These are phyloP conservation scores for Hypoxylon fragiforme DNA, from an alignment of 495 filamentous ascomycete species.

Conservation along the genomic window DNA sequence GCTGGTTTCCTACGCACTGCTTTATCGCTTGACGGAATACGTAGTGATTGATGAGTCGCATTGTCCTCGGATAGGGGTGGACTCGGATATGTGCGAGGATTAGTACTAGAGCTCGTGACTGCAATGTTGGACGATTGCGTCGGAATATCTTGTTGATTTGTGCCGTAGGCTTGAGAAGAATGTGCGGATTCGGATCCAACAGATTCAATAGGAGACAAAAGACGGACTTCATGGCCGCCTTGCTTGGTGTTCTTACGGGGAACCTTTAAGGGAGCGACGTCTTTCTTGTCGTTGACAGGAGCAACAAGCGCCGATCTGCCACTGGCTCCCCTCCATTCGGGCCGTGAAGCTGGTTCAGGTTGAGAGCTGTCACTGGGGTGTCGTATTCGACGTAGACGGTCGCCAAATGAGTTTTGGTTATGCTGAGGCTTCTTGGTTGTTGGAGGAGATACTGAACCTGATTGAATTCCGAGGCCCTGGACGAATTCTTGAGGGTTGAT, in stretches of 20 bases:
- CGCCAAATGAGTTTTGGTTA: slow-evolving; percentile 42
- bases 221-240: slow-evolving; percentile 21
- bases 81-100: slow-evolving; percentile 39
- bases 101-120: slow-evolving; percentile 8
- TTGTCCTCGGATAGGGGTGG: slow-evolving; percentile 40
- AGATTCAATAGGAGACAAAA: slow-evolving; percentile 29
- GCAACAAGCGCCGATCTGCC: slow-evolving; percentile 53
- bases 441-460: slow-evolving; percentile 25
- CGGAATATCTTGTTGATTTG: slow-evolving; percentile 5
- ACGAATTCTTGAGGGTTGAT: slow-evolving; percentile 50
- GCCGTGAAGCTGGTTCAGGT: slow-evolving; percentile 44
- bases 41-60: slow-evolving; percentile 25
- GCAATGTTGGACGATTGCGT: slow-evolving; percentile 24
- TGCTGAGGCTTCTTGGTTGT: slow-evolving; percentile 26
- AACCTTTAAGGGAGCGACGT: slow-evolving; percentile 47
- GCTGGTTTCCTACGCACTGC: slow-evolving; percentile 47
- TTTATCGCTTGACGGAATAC: slow-evolving; percentile 35
- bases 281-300: slow-evolving; percentile 48
- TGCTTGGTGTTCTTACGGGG: slow-evolving; percentile 51
- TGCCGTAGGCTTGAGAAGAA: slow-evolving; percentile 6
- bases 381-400: slow-evolving; percentile 46
- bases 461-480: slow-evolving; percentile 42
- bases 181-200: slow-evolving; percentile 25
- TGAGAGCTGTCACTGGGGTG: slow-evolving; percentile 40
- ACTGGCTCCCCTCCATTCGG: slow-evolving; percentile 58